Evolutionary conservation across 257 asterid species (phyloP), one percentile per base, ranked within the genome.

Genomic region (Paraleonurus japonicus): DNA sequence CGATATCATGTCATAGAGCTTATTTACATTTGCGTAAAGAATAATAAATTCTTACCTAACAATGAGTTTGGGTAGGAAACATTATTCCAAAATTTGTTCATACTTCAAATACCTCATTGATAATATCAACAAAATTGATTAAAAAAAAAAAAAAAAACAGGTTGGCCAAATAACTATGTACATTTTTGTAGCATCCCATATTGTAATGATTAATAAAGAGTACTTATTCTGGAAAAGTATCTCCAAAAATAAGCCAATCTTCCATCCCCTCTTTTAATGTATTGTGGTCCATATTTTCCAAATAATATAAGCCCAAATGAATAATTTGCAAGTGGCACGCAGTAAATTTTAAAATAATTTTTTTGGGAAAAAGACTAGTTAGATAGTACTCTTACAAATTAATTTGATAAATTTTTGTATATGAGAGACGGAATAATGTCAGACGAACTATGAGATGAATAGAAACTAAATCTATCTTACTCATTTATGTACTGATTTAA

Each of bases 281-380:
- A 0, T 13, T 54, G 50, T 65, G 68, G 74, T 67, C 74, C 79
- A 43, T 30, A 13, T 66, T 11, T 19, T n/a, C 51, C 4, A 43
- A 41, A 43, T 43, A 43, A 43, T 43, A 13, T 43, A 43, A n/a
- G 19, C 51, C 51, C 51, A 43, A 43, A 43, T 13, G 15, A 43
- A 13, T 13, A 13, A 3, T 13, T 43, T 43, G 7, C 16, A 4
- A n/a, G 51, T 43, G 51, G 51, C 16, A 41, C 16, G 51, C 51
- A 43, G 51, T 43, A 43, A 43, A 3, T 43, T 13, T 43, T 13
- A 0, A 13, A 35, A 0, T 43, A 13, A 0, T 4, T 3, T 3
- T 4, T 41, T 41, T 41, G 4, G 47, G 4, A 39, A 5, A 39
- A 11, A 35, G 13, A 35, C 16, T 41, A 41, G 2, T 41, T 41